phyloP scores from a whole-genome alignment of 345 rosid species.

The Lepidium didymum region DNA sequence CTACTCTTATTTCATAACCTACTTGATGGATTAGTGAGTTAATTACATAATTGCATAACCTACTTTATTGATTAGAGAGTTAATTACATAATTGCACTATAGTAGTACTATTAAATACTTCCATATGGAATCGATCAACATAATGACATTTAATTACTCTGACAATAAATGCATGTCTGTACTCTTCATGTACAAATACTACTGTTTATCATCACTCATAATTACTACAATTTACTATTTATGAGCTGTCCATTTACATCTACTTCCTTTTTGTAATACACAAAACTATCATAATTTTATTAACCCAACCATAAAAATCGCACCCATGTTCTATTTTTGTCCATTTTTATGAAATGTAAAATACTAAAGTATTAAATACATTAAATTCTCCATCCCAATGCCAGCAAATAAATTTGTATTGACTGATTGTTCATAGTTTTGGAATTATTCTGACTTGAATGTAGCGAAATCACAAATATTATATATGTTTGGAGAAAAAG shows the following conservation, averaged over 20 bases:
- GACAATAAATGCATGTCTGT: slow-evolving; percentile 28
- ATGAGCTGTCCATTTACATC: slow-evolving; percentile 21
- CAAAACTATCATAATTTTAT: background rate
- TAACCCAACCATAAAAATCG: background rate
- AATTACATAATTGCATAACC: no score
- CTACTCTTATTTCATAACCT: background rate
- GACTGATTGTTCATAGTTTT: background rate
- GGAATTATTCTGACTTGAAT: background rate
- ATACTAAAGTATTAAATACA: background rate
- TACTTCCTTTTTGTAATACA: background rate
- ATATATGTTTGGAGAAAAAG: background rate
- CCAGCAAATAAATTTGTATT: background rate
- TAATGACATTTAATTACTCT: slow-evolving; percentile 5
- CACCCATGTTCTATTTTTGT: slow-evolving; percentile 1
- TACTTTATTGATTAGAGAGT: background rate
- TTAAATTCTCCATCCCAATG: background rate
- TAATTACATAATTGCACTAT: no score
- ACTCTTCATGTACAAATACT: background rate
- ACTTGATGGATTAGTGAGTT: background rate
- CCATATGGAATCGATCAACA: slow-evolving; percentile 8
- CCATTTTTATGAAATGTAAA: background rate
- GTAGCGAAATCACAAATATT: background rate
- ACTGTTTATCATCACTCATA: background rate
- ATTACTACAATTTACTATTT: slow-evolving; percentile 11
- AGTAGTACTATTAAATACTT: background rate